These are phyloP conservation scores for Chiua sp. DNA, from an alignment of 1,284 basidiomycete species.

Conservation along the genomic window DNA sequence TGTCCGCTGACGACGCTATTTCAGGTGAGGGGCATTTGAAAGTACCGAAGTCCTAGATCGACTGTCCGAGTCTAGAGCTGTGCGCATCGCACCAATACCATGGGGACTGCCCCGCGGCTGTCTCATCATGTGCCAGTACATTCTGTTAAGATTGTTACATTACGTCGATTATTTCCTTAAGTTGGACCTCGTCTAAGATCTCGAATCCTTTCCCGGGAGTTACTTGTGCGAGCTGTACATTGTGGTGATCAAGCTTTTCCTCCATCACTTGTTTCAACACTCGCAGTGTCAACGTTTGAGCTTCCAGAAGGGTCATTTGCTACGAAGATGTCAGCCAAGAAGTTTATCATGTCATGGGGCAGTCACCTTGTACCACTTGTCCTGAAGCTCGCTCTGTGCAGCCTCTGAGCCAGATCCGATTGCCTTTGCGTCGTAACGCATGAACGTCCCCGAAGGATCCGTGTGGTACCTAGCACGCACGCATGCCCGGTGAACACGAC, in stretches of 20 bases:
- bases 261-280: constrained; percentile 99
- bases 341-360: background rate
- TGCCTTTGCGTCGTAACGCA: constrained; percentile 97
- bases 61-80: too few relatives aligned
- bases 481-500: constrained; percentile 11
- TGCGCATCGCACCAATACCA: too few relatives aligned
- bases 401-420: constrained; percentile 99
- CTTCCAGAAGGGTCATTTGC: constrained; percentile 94
- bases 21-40: too few relatives aligned
- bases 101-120: too few relatives aligned
- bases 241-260: constrained; percentile 92
- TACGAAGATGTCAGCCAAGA: constrained; percentile 38
- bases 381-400: constrained; percentile 96
- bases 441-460: constrained; percentile 99
- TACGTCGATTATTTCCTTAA: constrained; percentile 83
- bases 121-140: background rate
- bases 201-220: constrained; percentile 80
- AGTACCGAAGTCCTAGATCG: too few relatives aligned
- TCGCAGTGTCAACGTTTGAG: constrained; percentile 84
- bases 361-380: constrained; percentile 94
- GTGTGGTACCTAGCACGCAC: constrained; percentile 81
- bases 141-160: constrained; percentile 54
- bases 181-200: constrained; percentile 77
- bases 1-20: too few relatives aligned
- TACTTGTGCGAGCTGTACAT: constrained; percentile 97